phyloP scores from a whole-genome alignment of 2,329 filamentous ascomycete species.

The Cercospora sojina region DNA sequence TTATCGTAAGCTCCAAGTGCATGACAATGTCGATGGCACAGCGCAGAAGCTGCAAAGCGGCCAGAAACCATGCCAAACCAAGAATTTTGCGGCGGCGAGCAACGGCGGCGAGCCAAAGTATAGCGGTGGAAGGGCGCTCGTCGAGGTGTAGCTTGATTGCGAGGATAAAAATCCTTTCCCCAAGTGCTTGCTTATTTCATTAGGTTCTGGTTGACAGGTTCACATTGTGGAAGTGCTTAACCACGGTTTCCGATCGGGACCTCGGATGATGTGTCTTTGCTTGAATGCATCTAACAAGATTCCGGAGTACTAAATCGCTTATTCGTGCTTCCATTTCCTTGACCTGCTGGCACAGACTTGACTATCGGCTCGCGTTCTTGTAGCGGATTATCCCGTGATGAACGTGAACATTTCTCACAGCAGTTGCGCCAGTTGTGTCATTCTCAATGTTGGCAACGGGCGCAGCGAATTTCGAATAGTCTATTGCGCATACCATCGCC shows the following conservation, averaged over 20 bases:
- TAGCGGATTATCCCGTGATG: background rate
- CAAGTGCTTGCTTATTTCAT: background rate
- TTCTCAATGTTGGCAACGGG: background rate
- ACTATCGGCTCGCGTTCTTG: background rate
- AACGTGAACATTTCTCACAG: background rate
- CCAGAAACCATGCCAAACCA: background rate
- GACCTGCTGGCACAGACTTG: background rate
- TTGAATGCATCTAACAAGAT: background rate
- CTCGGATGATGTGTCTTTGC: background rate
- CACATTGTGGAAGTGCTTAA: background rate
- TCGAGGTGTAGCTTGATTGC: background rate
- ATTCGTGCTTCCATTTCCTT: background rate
- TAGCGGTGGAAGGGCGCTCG: background rate
- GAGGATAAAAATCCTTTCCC: background rate
- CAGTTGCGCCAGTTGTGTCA: background rate
- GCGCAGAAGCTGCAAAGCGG: background rate
- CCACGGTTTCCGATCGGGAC: background rate
- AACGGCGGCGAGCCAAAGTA: background rate
- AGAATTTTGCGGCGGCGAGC: background rate
- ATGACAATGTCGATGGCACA: background rate
- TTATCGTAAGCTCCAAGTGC: background rate
- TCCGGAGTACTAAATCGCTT: background rate
- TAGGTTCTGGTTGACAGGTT: background rate
- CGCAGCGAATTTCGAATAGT: background rate
- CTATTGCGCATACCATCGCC: background rate